Percentiles rank a stretch among this genome's conserved stretches.
Conservation (phyloP, 2,329 filamentous ascomycete species). For the Diaporthe longicolla region DNA sequence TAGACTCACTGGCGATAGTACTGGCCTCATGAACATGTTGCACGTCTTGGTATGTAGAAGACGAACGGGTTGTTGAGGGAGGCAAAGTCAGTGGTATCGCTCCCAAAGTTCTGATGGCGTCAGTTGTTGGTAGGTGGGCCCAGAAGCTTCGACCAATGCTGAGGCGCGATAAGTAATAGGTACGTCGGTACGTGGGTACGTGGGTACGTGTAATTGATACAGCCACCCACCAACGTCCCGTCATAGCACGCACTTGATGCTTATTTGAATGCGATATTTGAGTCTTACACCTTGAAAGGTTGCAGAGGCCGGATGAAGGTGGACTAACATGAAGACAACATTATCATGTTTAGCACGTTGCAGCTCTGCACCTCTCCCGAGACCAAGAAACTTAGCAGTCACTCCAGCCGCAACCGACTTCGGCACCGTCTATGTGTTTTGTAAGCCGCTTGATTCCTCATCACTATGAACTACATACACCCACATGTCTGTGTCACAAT, state of each 20-base stretch:
- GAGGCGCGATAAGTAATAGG: slow-evolving; percentile 24
- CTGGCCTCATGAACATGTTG: slow-evolving; percentile 43
- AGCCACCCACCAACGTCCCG: background rate
- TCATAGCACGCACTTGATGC: background rate
- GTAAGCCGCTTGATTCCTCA: slow-evolving; percentile 32
- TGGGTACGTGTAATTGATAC: background rate
- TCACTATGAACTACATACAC: background rate
- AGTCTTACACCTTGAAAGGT: background rate
- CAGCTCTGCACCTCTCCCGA: background rate
- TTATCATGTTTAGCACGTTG: background rate
- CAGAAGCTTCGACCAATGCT: slow-evolving; percentile 37
- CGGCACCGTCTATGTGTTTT: slow-evolving; percentile 25
- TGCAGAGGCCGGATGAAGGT: background rate
- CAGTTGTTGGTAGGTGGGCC: slow-evolving; percentile 4
- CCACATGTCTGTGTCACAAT: background rate
- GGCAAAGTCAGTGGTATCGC: background rate
- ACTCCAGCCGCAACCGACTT: background rate
- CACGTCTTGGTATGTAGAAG: slow-evolving; percentile 5
- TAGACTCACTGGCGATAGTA: slow-evolving; percentile 39
- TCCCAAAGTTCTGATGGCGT: slow-evolving; percentile 21
- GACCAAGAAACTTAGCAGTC: background rate
- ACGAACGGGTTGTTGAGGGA: slow-evolving; percentile 4
- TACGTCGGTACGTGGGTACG: background rate
- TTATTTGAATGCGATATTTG: background rate
- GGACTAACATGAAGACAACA: background rate